Conservation (phyloP, 768 basidiomycete genomes). For the Boletus tomentosulus region DNA sequence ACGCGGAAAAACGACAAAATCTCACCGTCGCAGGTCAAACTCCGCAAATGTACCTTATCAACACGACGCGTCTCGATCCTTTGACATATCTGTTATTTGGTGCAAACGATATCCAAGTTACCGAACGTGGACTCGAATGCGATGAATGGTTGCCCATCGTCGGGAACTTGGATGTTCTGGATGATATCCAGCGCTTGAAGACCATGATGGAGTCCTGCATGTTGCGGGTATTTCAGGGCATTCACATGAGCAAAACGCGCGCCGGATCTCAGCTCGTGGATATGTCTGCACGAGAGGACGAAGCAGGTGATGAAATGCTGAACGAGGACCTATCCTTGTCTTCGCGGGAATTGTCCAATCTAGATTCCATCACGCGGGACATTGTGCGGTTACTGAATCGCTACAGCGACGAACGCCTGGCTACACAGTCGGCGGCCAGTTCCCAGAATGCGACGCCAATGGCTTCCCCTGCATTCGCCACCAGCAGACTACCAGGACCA, state of each 20-base stretch:
- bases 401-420: slow-evolving; percentile 62
- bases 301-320: slow-evolving; percentile 50
- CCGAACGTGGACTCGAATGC: slow-evolving; percentile 72
- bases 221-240: slow-evolving; percentile 88
- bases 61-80: slow-evolving; percentile 81
- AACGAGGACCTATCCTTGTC: slow-evolving; percentile 52
- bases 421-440: slow-evolving; percentile 51
- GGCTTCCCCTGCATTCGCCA: slow-evolving; percentile 44
- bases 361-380: slow-evolving; percentile 70
- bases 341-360: slow-evolving; percentile 64
- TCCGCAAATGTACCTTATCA: slow-evolving; percentile 68
- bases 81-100: slow-evolving; percentile 91
- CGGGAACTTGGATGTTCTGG: slow-evolving; percentile 67
- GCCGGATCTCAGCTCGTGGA: slow-evolving; percentile 30
- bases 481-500: slow-evolving; percentile 38
- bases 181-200: slow-evolving; percentile 82
- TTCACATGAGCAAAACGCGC: slow-evolving; percentile 41
- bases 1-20: slow-evolving; percentile 80
- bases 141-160: slow-evolving; percentile 89
- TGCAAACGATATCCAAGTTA: slow-evolving; percentile 70
- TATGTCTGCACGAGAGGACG: slow-evolving; percentile 42
- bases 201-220: slow-evolving; percentile 75
- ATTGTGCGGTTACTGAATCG: slow-evolving; percentile 70
- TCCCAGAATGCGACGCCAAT: slow-evolving; percentile 67
- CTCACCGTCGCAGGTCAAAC: slow-evolving; percentile 43